phyloP scores from a whole-genome alignment of 345 rosid genomes.

The Gynandropsis gynandra region DNA sequence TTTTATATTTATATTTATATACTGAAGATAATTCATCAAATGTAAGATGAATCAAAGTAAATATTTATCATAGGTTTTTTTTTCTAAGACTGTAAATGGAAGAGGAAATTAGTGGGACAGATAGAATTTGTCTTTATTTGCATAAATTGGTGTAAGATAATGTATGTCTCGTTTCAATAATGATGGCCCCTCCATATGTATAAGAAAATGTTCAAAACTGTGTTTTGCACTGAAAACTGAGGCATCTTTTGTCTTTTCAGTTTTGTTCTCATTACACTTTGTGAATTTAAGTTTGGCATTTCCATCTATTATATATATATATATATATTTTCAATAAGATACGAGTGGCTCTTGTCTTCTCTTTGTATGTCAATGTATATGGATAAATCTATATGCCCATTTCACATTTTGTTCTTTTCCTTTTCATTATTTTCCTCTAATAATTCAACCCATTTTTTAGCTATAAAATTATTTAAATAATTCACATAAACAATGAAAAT shows the following conservation, averaged over 20 bases:
- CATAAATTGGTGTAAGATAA: too few relatives aligned
- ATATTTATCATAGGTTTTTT: too few relatives aligned
- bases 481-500: too few relatives aligned
- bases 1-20: too few relatives aligned
- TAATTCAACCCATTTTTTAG: conserved; percentile 10
- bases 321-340: background rate
- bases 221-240: conserved; percentile 28
- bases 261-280: conserved; percentile 20
- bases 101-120: too few relatives aligned
- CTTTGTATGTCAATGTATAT: too few relatives aligned
- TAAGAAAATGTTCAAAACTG: conserved; percentile 1
- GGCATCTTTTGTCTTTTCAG: conserved; percentile 20
- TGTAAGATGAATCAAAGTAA: too few relatives aligned
- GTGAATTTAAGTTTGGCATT: conserved; percentile 10
- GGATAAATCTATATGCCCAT: conserved; percentile 11
- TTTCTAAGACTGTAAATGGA: too few relatives aligned
- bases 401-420: conserved; percentile 19
- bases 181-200: too few relatives aligned
- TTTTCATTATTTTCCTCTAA: conserved; percentile 25
- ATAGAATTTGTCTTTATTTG: too few relatives aligned
- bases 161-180: too few relatives aligned
- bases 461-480: background rate
- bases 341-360: background rate
- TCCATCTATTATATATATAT: conserved; percentile 1
- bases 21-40: too few relatives aligned